A percentile compares a stretch with the other conserved stretches of the same genome.
Evolutionary conservation across 2,329 filamentous ascomycete species (phyloP).

Genomic region (Cercospora nicotianae): DNA sequence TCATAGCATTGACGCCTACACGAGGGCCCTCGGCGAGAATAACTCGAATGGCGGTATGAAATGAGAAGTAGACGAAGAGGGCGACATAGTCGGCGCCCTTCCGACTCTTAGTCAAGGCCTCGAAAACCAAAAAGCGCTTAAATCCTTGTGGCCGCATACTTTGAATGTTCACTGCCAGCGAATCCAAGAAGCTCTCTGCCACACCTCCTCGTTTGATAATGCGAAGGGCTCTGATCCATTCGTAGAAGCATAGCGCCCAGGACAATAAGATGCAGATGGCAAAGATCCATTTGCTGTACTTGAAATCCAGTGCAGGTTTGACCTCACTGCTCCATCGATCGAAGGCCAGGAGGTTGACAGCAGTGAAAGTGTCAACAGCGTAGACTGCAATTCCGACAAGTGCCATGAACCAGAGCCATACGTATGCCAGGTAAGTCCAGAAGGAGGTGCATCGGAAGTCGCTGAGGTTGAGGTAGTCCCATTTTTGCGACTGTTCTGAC

Average conservation of each 20-base stretch:
- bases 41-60: constrained; percentile 81
- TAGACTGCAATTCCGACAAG: constrained; percentile 81
- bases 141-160: constrained; percentile 80
- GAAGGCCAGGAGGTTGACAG: constrained; percentile 85
- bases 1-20: constrained; percentile 86
- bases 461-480: constrained; percentile 76
- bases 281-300: constrained; percentile 92
- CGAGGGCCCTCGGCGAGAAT: constrained; percentile 89
- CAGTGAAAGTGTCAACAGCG: constrained; percentile 87
- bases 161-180: constrained; percentile 79
- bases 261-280: constrained; percentile 88
- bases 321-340: constrained; percentile 85
- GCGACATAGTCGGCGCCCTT: constrained; percentile 90
- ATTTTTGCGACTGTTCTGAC: constrained; percentile 58
- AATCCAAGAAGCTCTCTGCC: constrained; percentile 88
- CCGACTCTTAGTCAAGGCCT: constrained; percentile 84
- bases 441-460: constrained; percentile 87
- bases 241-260: constrained; percentile 75
- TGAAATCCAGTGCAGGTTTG: constrained; percentile 71
- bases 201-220: constrained; percentile 84
- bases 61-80: constrained; percentile 85
- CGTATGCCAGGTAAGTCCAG: constrained; percentile 75
- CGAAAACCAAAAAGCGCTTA: constrained; percentile 88
- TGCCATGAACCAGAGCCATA: constrained; percentile 78
- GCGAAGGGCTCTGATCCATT: constrained; percentile 74